Evolutionary conservation across 2,329 filamentous ascomycete species (phyloP).

Genomic region (Stagonosporopsis rhizophila): DNA sequence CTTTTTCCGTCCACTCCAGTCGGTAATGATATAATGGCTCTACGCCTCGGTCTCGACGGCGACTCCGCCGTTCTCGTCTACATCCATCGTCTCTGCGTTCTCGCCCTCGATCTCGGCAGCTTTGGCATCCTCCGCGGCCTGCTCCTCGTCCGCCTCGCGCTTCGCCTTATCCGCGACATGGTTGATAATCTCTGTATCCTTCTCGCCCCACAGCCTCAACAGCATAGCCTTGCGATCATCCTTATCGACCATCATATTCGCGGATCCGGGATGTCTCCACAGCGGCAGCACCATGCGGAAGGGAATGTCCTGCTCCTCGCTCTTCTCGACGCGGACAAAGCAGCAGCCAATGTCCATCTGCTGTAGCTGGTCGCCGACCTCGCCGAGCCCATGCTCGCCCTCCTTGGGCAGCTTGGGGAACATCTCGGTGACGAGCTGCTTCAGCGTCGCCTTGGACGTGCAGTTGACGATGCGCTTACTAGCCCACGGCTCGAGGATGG

Average conservation of each 20-base stretch:
- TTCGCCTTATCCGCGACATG: conserved; percentile 45
- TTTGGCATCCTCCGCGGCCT: conserved; percentile 20
- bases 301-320: conserved; percentile 67
- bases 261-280: conserved; percentile 89
- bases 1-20: background rate
- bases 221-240: conserved; percentile 93
- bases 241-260: conserved; percentile 98
- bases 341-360: conserved; percentile 89
- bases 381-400: conserved; percentile 77
- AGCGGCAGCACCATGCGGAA: conserved; percentile 90
- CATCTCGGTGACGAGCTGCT: conserved; percentile 89
- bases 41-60: conserved; percentile 12
- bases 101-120: conserved; percentile 25
- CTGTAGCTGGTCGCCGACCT: conserved; percentile 83
- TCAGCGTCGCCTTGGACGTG: conserved; percentile 78
- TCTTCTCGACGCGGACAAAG: conserved; percentile 82
- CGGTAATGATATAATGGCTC: background rate
- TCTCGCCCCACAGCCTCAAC: conserved; percentile 88
- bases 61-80: conserved; percentile 19
- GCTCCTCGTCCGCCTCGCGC: conserved; percentile 28
- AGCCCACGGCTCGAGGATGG: conserved; percentile 89
- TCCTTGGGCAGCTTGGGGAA: conserved; percentile 86
- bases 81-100: conserved; percentile 20
- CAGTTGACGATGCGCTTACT: conserved; percentile 79
- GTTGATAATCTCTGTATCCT: conserved; percentile 72